Conservation (phyloP, 2,329 filamentous ascomycete genomes). For the Coleophoma cylindrospora region DNA sequence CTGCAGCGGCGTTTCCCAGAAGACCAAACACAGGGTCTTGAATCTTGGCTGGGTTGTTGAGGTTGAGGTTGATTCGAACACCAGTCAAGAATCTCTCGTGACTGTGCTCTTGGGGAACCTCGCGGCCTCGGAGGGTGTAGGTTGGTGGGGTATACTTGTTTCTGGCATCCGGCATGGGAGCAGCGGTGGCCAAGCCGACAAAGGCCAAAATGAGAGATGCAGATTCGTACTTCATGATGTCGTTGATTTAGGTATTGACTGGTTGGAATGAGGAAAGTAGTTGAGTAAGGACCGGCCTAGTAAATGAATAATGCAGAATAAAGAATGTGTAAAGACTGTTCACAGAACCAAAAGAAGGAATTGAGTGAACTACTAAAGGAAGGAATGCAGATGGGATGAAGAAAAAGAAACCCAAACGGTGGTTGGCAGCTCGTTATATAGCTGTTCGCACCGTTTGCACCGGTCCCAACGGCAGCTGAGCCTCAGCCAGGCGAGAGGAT, state of each 20-base stretch:
- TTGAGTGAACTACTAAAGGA: slow-evolving; percentile 16
- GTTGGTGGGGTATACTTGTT: slow-evolving; percentile 20
- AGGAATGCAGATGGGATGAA: slow-evolving; percentile 21
- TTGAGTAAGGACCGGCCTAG: slow-evolving; percentile 24
- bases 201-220: slow-evolving; percentile 21
- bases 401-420: slow-evolving; percentile 7
- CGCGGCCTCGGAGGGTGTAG: slow-evolving; percentile 31
- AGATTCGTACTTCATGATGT: slow-evolving; percentile 28
- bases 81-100: slow-evolving; percentile 43
- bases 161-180: slow-evolving; percentile 18
- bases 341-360: slow-evolving; percentile 28
- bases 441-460: neutral
- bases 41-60: slow-evolving; percentile 46
- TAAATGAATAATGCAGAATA: slow-evolving; percentile 12
- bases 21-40: slow-evolving; percentile 44
- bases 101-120: slow-evolving; percentile 54
- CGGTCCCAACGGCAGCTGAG: neutral
- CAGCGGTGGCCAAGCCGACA: slow-evolving; percentile 22
- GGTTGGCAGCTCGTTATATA: neutral
- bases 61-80: slow-evolving; percentile 36
- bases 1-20: slow-evolving; percentile 45
- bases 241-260: slow-evolving; percentile 10
- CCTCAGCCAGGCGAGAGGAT: neutral
- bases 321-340: slow-evolving; percentile 26
- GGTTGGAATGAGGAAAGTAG: slow-evolving; percentile 4